Evolutionary conservation across 768 basidiomycete genomes (phyloP).

Genomic region (Rhodotorula sphaerocarpa): DNA sequence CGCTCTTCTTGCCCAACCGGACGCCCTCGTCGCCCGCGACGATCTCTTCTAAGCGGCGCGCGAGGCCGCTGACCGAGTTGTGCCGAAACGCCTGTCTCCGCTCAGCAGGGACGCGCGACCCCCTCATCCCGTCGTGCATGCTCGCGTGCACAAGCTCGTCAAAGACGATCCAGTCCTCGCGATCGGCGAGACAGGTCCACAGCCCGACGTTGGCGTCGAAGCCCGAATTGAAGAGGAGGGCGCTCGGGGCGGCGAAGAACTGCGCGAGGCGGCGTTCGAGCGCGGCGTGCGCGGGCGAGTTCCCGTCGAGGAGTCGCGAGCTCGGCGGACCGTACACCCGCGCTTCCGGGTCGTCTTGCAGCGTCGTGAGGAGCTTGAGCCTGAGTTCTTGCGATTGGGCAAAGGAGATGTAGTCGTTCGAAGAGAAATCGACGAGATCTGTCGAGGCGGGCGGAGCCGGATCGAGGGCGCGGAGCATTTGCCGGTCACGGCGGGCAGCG

Average conservation of each 20-base stretch:
- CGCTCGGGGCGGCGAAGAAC: constrained; percentile 42
- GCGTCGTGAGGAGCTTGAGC: constrained; percentile 52
- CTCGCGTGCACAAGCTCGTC: constrained; percentile 86
- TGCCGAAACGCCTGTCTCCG: constrained; percentile 58
- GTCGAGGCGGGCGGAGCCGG: constrained; percentile 51
- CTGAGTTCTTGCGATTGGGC: constrained; percentile 6
- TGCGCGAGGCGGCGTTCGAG: constrained; percentile 52
- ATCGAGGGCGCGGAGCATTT: constrained; percentile 58
- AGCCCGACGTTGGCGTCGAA: constrained; percentile 87
- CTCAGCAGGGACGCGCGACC: constrained; percentile 45
- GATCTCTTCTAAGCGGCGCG: constrained; percentile 44
- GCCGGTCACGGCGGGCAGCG: constrained; percentile 55
- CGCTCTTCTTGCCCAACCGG: constrained; percentile 41
- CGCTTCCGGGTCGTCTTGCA: constrained; percentile 49
- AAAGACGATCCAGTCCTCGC: constrained; percentile 65
- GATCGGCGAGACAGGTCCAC: constrained; percentile 70
- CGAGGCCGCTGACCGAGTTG: constrained; percentile 54
- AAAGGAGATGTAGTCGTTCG: constrained; percentile 39
- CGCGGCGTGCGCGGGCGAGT: constrained; percentile 54
- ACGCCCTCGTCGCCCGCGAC: constrained; percentile 41
- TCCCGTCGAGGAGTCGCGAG: constrained; percentile 74
- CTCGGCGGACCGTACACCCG: constrained; percentile 66
- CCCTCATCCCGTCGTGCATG: constrained; percentile 81
- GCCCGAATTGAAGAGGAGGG: constrained; percentile 82
- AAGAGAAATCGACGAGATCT: constrained; percentile 37